A percentile compares a stretch with the other conserved stretches of the same genome.
Evolutionary conservation across 495 filamentous ascomycete genomes (phyloP).

Genomic region (Sporormia fimetaria): DNA sequence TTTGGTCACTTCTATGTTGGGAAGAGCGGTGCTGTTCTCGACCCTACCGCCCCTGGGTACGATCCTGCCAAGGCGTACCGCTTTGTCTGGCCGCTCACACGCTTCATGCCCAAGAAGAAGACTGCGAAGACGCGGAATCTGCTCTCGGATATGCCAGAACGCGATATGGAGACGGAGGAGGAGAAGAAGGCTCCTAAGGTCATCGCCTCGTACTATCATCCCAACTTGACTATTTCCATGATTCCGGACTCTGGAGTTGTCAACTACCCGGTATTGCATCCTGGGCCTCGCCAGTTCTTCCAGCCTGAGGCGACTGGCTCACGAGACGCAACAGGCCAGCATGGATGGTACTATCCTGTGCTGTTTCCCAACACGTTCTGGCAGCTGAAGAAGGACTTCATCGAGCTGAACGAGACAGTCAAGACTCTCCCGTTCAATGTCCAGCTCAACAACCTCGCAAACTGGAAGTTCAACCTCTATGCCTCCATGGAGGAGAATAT

Average conservation of each 20-base stretch:
- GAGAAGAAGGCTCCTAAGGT: conserved; percentile 52
- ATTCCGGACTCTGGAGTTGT: conserved; percentile 68
- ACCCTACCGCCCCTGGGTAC: conserved; percentile 60
- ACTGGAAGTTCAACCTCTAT: conserved; percentile 86
- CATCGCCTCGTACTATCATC: conserved; percentile 75
- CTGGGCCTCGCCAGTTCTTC: conserved; percentile 63
- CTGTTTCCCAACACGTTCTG: conserved; percentile 92
- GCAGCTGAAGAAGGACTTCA: conserved; percentile 88
- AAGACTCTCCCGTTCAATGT: conserved; percentile 72
- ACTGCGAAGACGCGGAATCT: conserved; percentile 81
- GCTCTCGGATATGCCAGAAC: conserved; percentile 48
- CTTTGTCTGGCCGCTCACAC: conserved; percentile 73
- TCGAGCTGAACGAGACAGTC: conserved; percentile 82
- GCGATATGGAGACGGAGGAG: conserved; percentile 31
- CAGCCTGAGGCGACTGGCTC: conserved; percentile 62
- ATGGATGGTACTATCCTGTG: conserved; percentile 95
- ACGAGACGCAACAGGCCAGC: conserved; percentile 69
- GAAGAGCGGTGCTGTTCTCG: conserved; percentile 58
- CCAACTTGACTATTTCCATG: conserved; percentile 82
- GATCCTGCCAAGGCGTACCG: conserved; percentile 65
- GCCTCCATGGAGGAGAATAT: conserved; percentile 75
- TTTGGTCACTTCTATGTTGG: conserved; percentile 89
- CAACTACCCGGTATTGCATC: conserved; percentile 54
- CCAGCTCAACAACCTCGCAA: conserved; percentile 64
- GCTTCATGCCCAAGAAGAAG: conserved; percentile 88